Percentiles rank a stretch among this genome's conserved stretches.
phyloP scores from a whole-genome alignment of 768 basidiomycete genomes.

The Pleurotus citrinopileatus region DNA sequence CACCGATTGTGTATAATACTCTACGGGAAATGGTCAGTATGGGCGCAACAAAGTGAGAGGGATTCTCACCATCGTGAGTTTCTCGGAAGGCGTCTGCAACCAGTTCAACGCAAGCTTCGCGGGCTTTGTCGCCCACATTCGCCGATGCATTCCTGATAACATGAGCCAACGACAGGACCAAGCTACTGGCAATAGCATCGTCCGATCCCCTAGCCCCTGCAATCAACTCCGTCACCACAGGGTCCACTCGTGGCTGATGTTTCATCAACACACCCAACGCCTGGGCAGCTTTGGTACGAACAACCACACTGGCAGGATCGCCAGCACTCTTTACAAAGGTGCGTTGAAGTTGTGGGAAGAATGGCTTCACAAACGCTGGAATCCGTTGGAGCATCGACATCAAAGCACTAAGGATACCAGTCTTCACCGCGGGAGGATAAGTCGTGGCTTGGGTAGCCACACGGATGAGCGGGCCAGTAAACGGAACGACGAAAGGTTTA shows the following conservation, averaged over 20 bases:
- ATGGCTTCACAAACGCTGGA: slow-evolving; percentile 89
- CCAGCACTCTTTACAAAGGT: slow-evolving; percentile 93
- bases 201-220: slow-evolving; percentile 54
- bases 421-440: slow-evolving; percentile 91
- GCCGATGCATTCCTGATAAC: slow-evolving; percentile 69
- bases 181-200: slow-evolving; percentile 71
- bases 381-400: slow-evolving; percentile 83
- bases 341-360: slow-evolving; percentile 96
- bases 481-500: slow-evolving; percentile 93
- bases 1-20: slow-evolving; percentile 65
- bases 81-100: slow-evolving; percentile 78
- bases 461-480: slow-evolving; percentile 94
- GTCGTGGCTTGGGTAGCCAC: slow-evolving; percentile 88
- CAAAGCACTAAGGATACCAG: slow-evolving; percentile 84
- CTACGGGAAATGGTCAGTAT: slow-evolving; percentile 32
- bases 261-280: slow-evolving; percentile 90
- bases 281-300: slow-evolving; percentile 78
- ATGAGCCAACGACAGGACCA: slow-evolving; percentile 71
- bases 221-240: slow-evolving; percentile 88
- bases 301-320: slow-evolving; percentile 73
- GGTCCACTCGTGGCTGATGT: slow-evolving; percentile 87
- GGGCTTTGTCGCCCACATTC: slow-evolving; percentile 75
- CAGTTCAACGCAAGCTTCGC: slow-evolving; percentile 71
- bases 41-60: neutral
- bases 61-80: slow-evolving; percentile 55